Base-by-base conservation (phyloP, 2,329 filamentous ascomycete genomes). In the Ceratocystis destructans region DNA sequence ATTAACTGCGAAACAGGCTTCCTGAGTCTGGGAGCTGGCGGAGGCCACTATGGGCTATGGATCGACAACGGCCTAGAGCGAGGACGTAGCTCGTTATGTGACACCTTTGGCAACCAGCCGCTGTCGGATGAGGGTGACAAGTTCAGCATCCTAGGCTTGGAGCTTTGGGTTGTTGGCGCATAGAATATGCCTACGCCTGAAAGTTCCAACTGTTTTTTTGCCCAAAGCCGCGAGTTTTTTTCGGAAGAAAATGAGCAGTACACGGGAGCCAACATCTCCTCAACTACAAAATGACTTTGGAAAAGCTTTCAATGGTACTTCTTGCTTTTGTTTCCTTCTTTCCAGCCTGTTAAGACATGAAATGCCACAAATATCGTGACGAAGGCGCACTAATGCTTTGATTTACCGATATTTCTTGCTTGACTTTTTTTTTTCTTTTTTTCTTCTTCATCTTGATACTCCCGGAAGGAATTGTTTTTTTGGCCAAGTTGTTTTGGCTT, bases 21-120 rank as follows among this genome's bases (percentile, higher is more conserved):
- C 74, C 76, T 99, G 15, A 94, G 89, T 72, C 82, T 97, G 22
- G 94, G 94, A 10, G 93, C 90, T 66, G 90, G 81, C 55, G 91
- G 96, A 71, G 93, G 94, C 0, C 88, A 89, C 71, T 97, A 94
- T 74, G 94, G 94, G 1, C 79, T 99, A 5, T 97, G 94, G 94
- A 81, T 99, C 12, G 90, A 96, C 73, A 88, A 93, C 71, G 84
- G 84, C 20, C 83, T 97, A 59, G 89, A 93, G 69, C 83, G 87
- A 67, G 94, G 94, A 2, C 84, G 96, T 64, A 96, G 90, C 72
- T 86, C 87, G 53, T 81, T 84, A 3, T 96, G 91, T 73, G 86
- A 89, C 69, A 99, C 94, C 0, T 99, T 97, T 77, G 90, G 91
- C 0, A 99, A 99, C 71, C 92, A 96, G 77, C 87, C 89, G 8